Evolutionary conservation across 768 basidiomycete genomes (phyloP), one percentile per base, ranked within the genome.

Genomic region (Suillus occidentalis): DNA sequence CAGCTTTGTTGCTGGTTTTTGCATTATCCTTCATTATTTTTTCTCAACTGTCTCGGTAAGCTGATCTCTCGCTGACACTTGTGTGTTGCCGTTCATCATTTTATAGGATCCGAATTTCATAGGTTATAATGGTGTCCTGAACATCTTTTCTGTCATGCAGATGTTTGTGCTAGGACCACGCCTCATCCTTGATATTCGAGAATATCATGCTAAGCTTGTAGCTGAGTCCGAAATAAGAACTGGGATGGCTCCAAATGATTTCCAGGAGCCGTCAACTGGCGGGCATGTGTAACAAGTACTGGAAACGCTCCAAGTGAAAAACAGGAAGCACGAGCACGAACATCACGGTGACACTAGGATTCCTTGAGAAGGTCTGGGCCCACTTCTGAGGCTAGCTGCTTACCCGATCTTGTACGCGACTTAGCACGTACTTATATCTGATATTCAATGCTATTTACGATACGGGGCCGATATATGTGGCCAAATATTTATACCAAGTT

Each of bases 101-200:
- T 36, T 55, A 36, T 55, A 55, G 53, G 53, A 36, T 20, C n/a
- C 53, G 1, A 13, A 34, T 36, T 13, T 34, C 12, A 13, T n/a
- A 20, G 31, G 53, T 36, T n/a, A 55, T 6, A n/a, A 55, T 36
- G 53, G 53, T n/a, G 53, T 12, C 20, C 0, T 55, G 6, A 55
- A 55, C 6, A 55, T 55, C 20, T 36, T 55, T 34, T 55, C 34
- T 20, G 31, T 55, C 53, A 4, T 55, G 12, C 31, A 55, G 20
- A 55, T 55, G 53, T 55, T 55, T n/a, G 31, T 55, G 53, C 36
- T 55, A 34, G 53, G 53, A n/a, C 53, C 53, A 4, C 53, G 53
- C 31, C 53, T 55, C 34, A 36, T 55, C 53, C 53, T 55, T n/a
- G n/a, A 36, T 36, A 9, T 55, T 37, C 53, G 53, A 55, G 53